Base-by-base conservation (phyloP, 2,329 filamentous ascomycete species). In the Beauveria scarabaeidicola region DNA sequence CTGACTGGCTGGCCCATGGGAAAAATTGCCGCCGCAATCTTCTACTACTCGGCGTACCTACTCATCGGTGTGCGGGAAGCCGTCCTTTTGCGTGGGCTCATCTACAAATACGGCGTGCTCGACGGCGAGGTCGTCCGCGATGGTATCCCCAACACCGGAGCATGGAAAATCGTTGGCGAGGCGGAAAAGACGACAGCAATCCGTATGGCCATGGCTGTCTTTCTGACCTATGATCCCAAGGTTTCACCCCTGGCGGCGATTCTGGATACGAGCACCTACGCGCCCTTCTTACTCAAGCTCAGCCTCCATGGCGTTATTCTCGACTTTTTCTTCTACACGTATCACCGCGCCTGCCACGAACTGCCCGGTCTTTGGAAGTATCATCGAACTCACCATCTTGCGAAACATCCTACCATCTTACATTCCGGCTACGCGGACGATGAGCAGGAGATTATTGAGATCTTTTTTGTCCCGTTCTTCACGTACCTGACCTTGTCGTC, bases 321-420 rank as follows among this genome's bases (percentile, higher is more conserved):
- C 19, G 74, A 75, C 62, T 73, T 74, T 52, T 76, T 71, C 69
- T 74, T 74, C 65, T 74, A 74, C 64, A 64, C 69, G 66, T 76
- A 76, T 60, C 74, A 76, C 64, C 70, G 74, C 7, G 47, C 68
- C n/a, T 75, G 75, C 71, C 75, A 77, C 62, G 74, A 76, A 48
- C 52, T 72, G 17, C 64, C 66, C 25, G 60, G 56, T 1, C 68
- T 77, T 8, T 77, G 75, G 75, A 58, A 56, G 32, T 66, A 61
- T 59, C 75, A 78, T 66, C 71, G 74, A 51, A 77, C 74, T 0
- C 75, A 78, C 58, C 75, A 77, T 62, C 66, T 77, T 4, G 75
- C 74, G 46, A 77, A 77, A 60, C 75, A 77, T 55, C 75, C 75
- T 3, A 75, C 59, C 32, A 32, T 74, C 2, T 67, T 77, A 0